These are phyloP conservation scores for Picocystis salinarum DNA, from an alignment of 139 green algal genomes.

Conservation along the genomic window DNA sequence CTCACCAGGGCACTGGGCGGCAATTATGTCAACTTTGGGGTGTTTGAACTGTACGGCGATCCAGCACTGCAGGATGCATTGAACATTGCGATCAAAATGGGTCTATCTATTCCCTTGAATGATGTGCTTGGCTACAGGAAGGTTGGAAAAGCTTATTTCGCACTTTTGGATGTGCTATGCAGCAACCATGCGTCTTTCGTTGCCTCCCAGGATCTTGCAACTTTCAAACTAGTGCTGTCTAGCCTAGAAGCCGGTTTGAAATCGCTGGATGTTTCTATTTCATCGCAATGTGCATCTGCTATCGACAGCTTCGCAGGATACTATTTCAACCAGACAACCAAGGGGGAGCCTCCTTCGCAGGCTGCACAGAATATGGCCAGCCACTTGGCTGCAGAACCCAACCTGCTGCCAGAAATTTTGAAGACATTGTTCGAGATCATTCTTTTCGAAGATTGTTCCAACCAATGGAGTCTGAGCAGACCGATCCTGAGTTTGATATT, in stretches of 20 bases:
- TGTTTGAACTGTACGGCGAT: constrained; percentile 96
- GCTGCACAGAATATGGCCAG: constrained; percentile 26
- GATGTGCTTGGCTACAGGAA: constrained; percentile 71
- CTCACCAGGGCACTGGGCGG: constrained; percentile 57
- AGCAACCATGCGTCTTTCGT: constrained; percentile 13
- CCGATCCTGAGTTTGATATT: constrained; percentile 94
- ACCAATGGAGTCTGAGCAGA: constrained; percentile 85
- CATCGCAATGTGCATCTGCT: constrained; percentile 57
- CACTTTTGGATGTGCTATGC: constrained; percentile 66
- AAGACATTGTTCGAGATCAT: constrained; percentile 85
- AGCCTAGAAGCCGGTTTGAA: constrained; percentile 68
- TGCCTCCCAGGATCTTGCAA: constrained; percentile 39
- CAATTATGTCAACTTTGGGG: constrained; percentile 97
- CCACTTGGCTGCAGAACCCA: constrained; percentile 33
- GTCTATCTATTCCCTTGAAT: constrained; percentile 46
- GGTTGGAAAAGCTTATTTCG: constrained; percentile 54
- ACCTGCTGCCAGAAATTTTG: constrained; percentile 40
- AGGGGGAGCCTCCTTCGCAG: constrained; percentile 13
- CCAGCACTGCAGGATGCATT: constrained; percentile 65
- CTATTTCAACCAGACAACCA: constrained; percentile 47
- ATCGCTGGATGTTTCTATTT: constrained; percentile 54
- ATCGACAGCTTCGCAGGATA: constrained; percentile 80
- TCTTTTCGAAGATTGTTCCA: constrained; percentile 92
- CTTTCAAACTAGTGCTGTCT: constrained; percentile 66
- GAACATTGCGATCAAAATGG: constrained; percentile 65